Percentiles rank a stretch among this genome's conserved stretches.
Conservation (phyloP, 2,329 filamentous ascomycete genomes). For the Sarocladiaceae sp. region DNA sequence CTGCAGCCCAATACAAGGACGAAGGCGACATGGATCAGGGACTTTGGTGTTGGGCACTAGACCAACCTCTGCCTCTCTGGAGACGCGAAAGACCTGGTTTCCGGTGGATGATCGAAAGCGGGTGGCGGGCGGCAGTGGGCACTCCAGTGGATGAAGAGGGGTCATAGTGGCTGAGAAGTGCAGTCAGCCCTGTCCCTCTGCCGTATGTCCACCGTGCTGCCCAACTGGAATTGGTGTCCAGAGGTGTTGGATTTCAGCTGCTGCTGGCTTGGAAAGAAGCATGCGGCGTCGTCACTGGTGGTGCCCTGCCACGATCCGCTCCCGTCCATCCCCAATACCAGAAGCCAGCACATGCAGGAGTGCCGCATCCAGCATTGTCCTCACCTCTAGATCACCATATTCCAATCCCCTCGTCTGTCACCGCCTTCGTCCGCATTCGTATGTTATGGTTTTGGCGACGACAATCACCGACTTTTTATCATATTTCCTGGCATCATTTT, state of each 20-base stretch:
- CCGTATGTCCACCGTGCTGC: background rate
- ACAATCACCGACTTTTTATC: background rate
- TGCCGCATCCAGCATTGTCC: constrained; percentile 1
- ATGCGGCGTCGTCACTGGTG: too few relatives aligned
- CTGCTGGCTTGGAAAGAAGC: too few relatives aligned
- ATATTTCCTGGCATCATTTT: too few relatives aligned
- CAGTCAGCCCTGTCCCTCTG: background rate
- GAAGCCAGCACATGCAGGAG: background rate
- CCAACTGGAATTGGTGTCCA: too few relatives aligned
- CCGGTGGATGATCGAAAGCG: too few relatives aligned
- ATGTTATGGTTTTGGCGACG: background rate
- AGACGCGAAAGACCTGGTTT: background rate
- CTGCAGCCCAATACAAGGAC: background rate
- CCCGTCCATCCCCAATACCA: background rate
- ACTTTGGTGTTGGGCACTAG: background rate
- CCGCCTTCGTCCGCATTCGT: constrained; percentile 1
- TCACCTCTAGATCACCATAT: background rate
- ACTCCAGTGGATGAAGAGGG: background rate
- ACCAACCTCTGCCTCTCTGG: background rate
- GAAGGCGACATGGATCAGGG: background rate
- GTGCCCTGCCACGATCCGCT: background rate
- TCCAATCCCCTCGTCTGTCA: background rate
- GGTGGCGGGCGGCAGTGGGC: constrained; percentile 4
- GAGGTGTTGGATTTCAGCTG: too few relatives aligned
- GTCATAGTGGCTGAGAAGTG: background rate